Percentiles rank a stretch among this genome's conserved stretches.
Evolutionary conservation across 2,329 filamentous ascomycete genomes (phyloP).

Genomic region (Calycina herbarum): DNA sequence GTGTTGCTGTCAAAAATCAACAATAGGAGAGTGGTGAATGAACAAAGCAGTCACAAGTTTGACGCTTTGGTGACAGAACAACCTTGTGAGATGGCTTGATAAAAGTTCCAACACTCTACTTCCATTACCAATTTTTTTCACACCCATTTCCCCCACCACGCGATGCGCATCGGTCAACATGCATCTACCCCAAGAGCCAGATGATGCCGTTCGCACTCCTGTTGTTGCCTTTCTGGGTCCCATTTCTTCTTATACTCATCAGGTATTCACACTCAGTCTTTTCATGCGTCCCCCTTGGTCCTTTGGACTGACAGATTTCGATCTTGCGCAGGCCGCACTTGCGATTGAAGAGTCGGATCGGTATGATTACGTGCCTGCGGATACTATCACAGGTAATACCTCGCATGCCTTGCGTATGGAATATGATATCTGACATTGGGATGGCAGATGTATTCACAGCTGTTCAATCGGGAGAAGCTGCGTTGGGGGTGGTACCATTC

Average conservation of each 20-base stretch:
- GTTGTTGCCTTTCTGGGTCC: conserved; percentile 62
- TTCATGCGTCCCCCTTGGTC: conserved; percentile 24
- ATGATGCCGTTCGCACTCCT: conserved; percentile 18
- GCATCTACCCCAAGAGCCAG: not conserved
- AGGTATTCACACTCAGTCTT: conserved; percentile 47
- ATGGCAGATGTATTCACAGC: conserved; percentile 72
- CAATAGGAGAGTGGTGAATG: no score
- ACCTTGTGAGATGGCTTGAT: no score
- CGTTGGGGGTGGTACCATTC: conserved; percentile 84
- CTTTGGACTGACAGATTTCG: conserved; percentile 32
- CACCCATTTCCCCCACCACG: not conserved
- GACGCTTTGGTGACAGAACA: no score
- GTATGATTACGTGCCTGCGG: conserved; percentile 43
- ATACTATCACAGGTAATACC: conserved; percentile 45
- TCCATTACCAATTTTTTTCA: no score
- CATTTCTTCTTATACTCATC: conserved; percentile 67
- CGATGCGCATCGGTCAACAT: conserved; percentile 5
- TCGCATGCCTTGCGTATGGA: not conserved
- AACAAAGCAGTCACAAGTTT: no score
- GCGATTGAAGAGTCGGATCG: conserved; percentile 45
- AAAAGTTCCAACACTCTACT: no score
- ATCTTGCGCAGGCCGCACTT: conserved; percentile 51
- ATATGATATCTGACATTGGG: conserved; percentile 12
- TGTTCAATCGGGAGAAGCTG: conserved; percentile 65
- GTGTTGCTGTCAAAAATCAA: no score